A percentile compares a stretch with the other conserved stretches of the same genome.
phyloP scores from a whole-genome alignment of 352 stramenopile species.

The Phytophthora hibernalis region DNA sequence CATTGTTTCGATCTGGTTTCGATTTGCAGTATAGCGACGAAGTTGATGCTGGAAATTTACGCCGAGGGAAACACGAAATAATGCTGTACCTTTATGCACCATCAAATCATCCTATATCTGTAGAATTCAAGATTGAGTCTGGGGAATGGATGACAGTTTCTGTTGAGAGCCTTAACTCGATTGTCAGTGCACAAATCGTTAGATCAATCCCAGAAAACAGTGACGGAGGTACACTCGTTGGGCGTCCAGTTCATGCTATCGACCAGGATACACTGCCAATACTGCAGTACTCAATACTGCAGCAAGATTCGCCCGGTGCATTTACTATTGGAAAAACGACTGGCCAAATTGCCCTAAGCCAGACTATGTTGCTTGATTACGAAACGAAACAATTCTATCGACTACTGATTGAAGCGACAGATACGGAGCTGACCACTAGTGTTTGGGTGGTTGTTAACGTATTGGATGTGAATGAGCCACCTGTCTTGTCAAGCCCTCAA shows the following conservation, averaged over 20 bases:
- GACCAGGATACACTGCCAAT: slow-evolving; percentile 28
- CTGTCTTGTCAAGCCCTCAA: slow-evolving; percentile 27
- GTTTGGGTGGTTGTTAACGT: slow-evolving; percentile 22
- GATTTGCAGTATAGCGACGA: slow-evolving; percentile 25
- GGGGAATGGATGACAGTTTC: slow-evolving; percentile 23
- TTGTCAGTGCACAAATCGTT: slow-evolving; percentile 11
- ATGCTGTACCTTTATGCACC: slow-evolving; percentile 23
- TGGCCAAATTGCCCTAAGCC: slow-evolving; percentile 20
- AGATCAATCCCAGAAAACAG: slow-evolving; percentile 33
- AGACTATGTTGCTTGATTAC: slow-evolving; percentile 22
- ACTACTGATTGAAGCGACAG: slow-evolving; percentile 20
- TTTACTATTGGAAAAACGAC: slow-evolving; percentile 22
- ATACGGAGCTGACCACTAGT: slow-evolving; percentile 13
- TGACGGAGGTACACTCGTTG: slow-evolving; percentile 10
- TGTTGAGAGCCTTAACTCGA: slow-evolving; percentile 2
- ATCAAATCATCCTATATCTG: slow-evolving; percentile 9
- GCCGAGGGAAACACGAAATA: slow-evolving; percentile 21
- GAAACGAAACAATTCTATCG: slow-evolving; percentile 18
- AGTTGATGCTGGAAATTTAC: slow-evolving; percentile 10
- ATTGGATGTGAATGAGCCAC: slow-evolving; percentile 34
- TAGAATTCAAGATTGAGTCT: slow-evolving; percentile 21
- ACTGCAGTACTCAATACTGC: slow-evolving; percentile 20
- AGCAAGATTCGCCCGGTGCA: slow-evolving; percentile 20
- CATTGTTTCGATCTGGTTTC: slow-evolving; percentile 21
- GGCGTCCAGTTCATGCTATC: slow-evolving; percentile 20